Evolutionary conservation across 2,329 filamentous ascomycete species (phyloP), one percentile per base, ranked within the genome.

Genomic region (Aspergillus sp.): DNA sequence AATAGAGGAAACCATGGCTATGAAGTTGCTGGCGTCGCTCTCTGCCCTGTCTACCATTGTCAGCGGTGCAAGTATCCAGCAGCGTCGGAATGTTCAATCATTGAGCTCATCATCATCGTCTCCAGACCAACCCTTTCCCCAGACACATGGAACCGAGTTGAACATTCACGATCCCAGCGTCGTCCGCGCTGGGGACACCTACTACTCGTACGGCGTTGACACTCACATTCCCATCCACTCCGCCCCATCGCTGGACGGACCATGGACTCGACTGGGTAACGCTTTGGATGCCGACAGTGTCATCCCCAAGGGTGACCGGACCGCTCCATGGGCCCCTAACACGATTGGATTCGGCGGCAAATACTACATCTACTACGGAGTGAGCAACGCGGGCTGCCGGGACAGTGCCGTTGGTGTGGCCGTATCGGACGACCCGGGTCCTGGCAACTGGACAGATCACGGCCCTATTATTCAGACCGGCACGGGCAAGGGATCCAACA

Each of bases 301-400:
- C 36, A 66, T 67, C 41, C 51, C 53, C 2, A 67, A 67, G 43
- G 64, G 63, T 12, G 56, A 66, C 41, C 58, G 57, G 10, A 57
- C 52, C 12, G 55, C 50, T 4, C 65, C 63, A 0, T 68, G 65
- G 80, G 83, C 83, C 1, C 83, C 83, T 0, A 81, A 83, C 47
- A 77, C 85, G 3, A 61, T 71, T 29, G 66, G 75, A 5, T 69
- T 84, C 28, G 76, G 75, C 49, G 70, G 67, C 40, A 73, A 69
- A 0, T 86, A 82, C 66, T 80, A 84, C 55, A 69, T 80, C 41
- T 85, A 82, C 71, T 85, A 86, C 65, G 72, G 77, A 6, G 80
- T 84, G 29, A 80, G 75, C 47, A 69, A 75, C 4, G 80, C 82
- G 48, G 80, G 82, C 1, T 76, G 72, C 1, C 80, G 83, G 43